Percentiles rank a stretch among this genome's conserved stretches.
Evolutionary conservation across 306 rosid species (phyloP).

Genomic region (Trichosanthes truncata): DNA sequence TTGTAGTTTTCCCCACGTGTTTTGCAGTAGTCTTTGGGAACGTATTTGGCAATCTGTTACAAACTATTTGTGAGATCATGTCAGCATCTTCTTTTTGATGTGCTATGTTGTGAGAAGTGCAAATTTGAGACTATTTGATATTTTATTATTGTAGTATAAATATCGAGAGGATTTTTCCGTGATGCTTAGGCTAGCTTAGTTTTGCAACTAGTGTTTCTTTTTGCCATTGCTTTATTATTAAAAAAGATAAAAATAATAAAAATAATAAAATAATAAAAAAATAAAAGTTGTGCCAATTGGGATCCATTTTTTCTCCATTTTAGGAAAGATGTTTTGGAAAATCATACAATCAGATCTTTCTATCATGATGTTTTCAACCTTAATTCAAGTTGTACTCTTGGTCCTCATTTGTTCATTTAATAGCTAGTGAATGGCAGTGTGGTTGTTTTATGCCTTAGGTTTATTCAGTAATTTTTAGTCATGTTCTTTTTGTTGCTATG

Average conservation of each 20-base stretch:
- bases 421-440: background rate
- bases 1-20: background rate
- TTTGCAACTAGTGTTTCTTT: background rate
- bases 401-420: conserved; percentile 6
- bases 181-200: background rate
- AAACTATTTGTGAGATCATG: background rate
- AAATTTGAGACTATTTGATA: background rate
- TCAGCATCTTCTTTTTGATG: background rate
- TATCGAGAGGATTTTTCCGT: background rate
- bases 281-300: conserved; percentile 12
- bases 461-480: no score
- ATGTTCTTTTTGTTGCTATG: no score
- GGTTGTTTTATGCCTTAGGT: no score
- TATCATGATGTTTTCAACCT: conserved; percentile 61
- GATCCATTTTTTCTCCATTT: conserved; percentile 16
- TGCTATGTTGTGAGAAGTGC: background rate
- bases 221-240: background rate
- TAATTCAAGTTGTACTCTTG: conserved; percentile 62
- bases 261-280: no score
- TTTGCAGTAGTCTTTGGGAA: background rate
- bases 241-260: no score
- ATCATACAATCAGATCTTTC: conserved; percentile 59
- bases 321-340: conserved; percentile 73
- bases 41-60: background rate
- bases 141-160: background rate